Evolutionary conservation across 495 filamentous ascomycete genomes (phyloP), one percentile per base, ranked within the genome.

Genomic region (Neurospora sp.): DNA sequence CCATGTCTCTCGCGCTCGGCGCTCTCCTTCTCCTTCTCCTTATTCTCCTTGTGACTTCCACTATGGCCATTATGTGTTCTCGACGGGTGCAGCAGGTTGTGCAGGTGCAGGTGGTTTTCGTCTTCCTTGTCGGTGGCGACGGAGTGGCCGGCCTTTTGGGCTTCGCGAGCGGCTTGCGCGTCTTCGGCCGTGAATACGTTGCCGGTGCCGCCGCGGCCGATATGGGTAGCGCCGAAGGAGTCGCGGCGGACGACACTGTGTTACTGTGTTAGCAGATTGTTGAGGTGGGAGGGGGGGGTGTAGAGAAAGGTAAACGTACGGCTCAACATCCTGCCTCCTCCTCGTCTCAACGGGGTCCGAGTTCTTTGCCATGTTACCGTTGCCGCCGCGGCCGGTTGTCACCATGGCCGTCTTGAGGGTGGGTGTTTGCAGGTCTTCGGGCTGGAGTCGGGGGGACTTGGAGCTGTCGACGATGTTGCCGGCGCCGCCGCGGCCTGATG

Each of bases 381-480:
- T 81, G 44, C 84, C 85, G 4, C 87, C 86, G 20, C 86, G 87
- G 68, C 87, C 94, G 22, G 94, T 98, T 6, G 94, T 97, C 77
- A 93, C 94, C 73, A 93, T 83, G 17, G 91, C 84, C 27, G 86
- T 86, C 82, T 97, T 97, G 78, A 98, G 89, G 59, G 89, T 92
- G 0, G 94, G 94, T 4, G 94, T 97, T 75, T 89, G 83, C 71
- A 97, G 86, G 76, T 93, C 91, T 20, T 84, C 77, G 72, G 89
- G 83, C 14, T 83, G 79, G 72, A 86, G 76, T 40, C 81, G 78
- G 12, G 85, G 77, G 45, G 82, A 81, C 74, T 84, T 84, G 75
- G 88, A 81, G 70, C 85, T 82, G 74, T 87, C 87, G 77, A 86
- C 86, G 74, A 95, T 92, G 84, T 97, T 97, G 75, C 93, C 93